These are phyloP conservation scores for Ustilago trichophora DNA, from an alignment of 1,284 basidiomycete genomes.

Conservation along the genomic window DNA sequence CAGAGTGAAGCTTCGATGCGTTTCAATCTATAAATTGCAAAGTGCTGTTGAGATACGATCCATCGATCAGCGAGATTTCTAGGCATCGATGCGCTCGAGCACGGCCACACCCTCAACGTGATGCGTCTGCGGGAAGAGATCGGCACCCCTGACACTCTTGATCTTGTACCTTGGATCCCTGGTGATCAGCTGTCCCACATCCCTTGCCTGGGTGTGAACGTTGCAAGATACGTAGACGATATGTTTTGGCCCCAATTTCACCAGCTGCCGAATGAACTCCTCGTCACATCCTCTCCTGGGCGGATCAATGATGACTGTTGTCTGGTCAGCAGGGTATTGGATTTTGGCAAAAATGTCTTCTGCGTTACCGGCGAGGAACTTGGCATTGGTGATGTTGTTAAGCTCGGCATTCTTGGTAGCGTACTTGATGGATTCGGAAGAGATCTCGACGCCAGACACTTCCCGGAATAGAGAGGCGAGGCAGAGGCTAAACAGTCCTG, in stretches of 20 bases:
- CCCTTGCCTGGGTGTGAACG: slow-evolving; percentile 71
- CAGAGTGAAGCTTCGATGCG: no score
- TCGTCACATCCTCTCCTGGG: slow-evolving; percentile 56
- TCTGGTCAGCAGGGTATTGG: slow-evolving; percentile 75
- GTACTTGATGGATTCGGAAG: slow-evolving; percentile 77
- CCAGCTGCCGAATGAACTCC: slow-evolving; percentile 62
- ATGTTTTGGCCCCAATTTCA: slow-evolving; percentile 53
- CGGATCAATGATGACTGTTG: slow-evolving; percentile 70
- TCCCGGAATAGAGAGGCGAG: slow-evolving; percentile 80
- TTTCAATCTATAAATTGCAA: no score
- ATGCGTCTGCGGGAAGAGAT: slow-evolving; percentile 66
- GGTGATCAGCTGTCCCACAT: slow-evolving; percentile 61
- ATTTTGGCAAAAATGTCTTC: slow-evolving; percentile 71
- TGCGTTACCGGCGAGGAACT: slow-evolving; percentile 71
- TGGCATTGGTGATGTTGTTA: slow-evolving; percentile 71
- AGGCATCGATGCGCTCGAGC: slow-evolving; percentile 35
- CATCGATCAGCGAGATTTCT: no score
- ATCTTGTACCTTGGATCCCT: slow-evolving; percentile 55
- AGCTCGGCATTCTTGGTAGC: slow-evolving; percentile 82
- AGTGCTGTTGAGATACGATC: no score
- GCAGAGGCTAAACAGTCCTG: slow-evolving; percentile 89
- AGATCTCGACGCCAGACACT: slow-evolving; percentile 87
- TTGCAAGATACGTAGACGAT: slow-evolving; percentile 75
- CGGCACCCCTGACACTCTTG: slow-evolving; percentile 60
- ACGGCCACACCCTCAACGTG: slow-evolving; percentile 65